Evolutionary conservation across 768 basidiomycete genomes (phyloP), one percentile per base, ranked within the genome.

Genomic region (Suillus placidus): DNA sequence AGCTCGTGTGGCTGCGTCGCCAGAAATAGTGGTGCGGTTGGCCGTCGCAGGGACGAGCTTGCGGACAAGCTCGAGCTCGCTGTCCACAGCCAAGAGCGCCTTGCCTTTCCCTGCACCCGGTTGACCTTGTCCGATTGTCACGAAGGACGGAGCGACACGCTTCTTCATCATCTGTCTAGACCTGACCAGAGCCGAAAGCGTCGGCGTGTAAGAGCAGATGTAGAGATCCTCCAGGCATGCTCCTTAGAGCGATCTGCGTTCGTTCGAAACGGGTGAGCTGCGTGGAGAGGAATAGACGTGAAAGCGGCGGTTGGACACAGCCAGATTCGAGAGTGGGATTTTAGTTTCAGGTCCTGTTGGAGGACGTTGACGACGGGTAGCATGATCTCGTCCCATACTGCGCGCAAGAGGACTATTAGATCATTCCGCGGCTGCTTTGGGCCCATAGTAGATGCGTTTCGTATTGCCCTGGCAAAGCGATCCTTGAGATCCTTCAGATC

Each of bases 281-380:
- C n/a, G 66, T 35, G 30, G 49, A 43, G 56, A 51, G 61, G 23
- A 67, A 43, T 10, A 5, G 45, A n/a, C 0, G 45, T 45, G n/a
- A 45, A n/a, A 4, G 20, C 12, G 9, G 65, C 55, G 1, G 67
- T 70, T 1, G 70, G 70, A 57, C 70, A 71, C 70, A 70, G 65
- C 69, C 68, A 71, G 10, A 49, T 35, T n/a, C 61, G 61, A 14
- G 49, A 54, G 49, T 26, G 26, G 26, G 26, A 26, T 26, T 26
- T 26, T 26, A 26, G 26, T 26, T 26, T 26, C 26, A 26, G 26
- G 26, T 2, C 2, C 26, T 26, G 26, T 2, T 26, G 26, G 26
- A 26, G 26, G 26, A 26, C 14, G 3, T 23, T 8, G 49, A 51
- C 49, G 4, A 51, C 16, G 13, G 49, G 49, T 14, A 51, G 49